Conservation (phyloP, 2,329 filamentous ascomycete genomes). For the Allantophomopsis cytisporea region DNA sequence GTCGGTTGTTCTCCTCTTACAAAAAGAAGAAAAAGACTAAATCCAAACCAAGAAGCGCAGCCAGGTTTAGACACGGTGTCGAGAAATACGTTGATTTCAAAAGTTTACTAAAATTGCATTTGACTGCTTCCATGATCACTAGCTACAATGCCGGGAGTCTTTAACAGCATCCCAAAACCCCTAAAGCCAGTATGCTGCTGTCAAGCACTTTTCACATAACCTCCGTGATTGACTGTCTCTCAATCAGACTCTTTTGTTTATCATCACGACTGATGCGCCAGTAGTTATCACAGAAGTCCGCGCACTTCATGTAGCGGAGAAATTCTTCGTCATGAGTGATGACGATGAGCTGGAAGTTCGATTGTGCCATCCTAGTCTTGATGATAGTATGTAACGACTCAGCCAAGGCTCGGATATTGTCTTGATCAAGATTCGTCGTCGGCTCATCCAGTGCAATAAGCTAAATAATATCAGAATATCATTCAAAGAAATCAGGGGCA, state of each 20-base stretch:
- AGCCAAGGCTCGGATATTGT: conserved; percentile 87
- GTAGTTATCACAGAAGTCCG: conserved; percentile 86
- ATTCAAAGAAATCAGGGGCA: neutral
- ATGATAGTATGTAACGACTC: conserved; percentile 81
- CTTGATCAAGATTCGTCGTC: conserved; percentile 88
- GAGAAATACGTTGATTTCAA: no score
- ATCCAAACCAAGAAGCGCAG: no score
- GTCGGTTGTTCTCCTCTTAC: no score
- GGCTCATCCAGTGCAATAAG: conserved; percentile 95
- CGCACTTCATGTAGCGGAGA: conserved; percentile 81
- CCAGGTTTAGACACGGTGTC: no score
- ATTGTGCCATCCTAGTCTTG: conserved; percentile 65
- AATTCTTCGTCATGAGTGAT: conserved; percentile 99
- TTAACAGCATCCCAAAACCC: no score
- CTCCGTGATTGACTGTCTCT: conserved; percentile 32
- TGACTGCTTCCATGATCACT: no score
- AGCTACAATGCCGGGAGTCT: no score
- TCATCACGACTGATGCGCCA: conserved; percentile 76
- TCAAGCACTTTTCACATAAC: conserved; percentile 2
- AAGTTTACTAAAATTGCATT: no score
- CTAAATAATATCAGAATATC: conserved; percentile 7
- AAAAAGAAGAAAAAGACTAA: no score
- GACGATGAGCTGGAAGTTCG: conserved; percentile 95
- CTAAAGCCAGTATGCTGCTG: no score
- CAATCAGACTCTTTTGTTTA: conserved; percentile 78